phyloP scores from a whole-genome alignment of 345 rosid species.

The Cochlearia excelsa region DNA sequence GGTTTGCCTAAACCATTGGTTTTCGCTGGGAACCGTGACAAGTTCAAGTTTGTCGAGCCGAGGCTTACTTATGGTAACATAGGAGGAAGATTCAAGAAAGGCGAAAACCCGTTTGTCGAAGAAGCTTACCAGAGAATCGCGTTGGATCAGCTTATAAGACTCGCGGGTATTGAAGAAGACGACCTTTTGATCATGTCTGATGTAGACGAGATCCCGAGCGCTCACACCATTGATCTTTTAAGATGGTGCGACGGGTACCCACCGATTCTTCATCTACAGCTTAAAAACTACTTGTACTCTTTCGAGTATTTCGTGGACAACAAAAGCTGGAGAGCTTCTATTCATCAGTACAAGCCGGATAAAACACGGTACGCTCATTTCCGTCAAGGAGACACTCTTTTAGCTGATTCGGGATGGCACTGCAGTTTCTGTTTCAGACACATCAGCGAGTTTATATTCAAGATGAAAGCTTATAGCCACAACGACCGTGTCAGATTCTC shows the following conservation, averaged over 20 bases:
- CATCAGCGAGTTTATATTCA: slow-evolving; percentile 72
- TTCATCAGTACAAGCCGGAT: slow-evolving; percentile 59
- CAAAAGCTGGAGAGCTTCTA: slow-evolving; percentile 94
- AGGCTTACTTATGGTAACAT: slow-evolving; percentile 78
- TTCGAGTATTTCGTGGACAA: slow-evolving; percentile 63
- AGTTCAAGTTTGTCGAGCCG: slow-evolving; percentile 64
- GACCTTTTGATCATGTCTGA: slow-evolving; percentile 96
- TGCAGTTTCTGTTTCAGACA: slow-evolving; percentile 92
- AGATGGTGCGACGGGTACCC: slow-evolving; percentile 92
- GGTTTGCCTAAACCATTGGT: slow-evolving; percentile 63
- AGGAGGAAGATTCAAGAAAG: slow-evolving; percentile 77
- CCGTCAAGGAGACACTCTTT: slow-evolving; percentile 63
- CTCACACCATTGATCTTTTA: slow-evolving; percentile 77
- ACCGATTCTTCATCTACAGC: slow-evolving; percentile 78
- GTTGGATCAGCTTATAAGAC: slow-evolving; percentile 72
- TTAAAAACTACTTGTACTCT: slow-evolving; percentile 79
- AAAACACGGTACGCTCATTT: slow-evolving; percentile 79
- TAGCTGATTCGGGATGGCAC: slow-evolving; percentile 93
- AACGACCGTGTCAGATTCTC: slow-evolving; percentile 79
- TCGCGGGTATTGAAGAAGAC: slow-evolving; percentile 84
- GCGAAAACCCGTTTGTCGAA: slow-evolving; percentile 88
- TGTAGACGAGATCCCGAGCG: slow-evolving; percentile 94
- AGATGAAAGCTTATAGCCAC: slow-evolving; percentile 98
- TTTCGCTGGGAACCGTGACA: slow-evolving; percentile 52
- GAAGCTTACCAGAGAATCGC: slow-evolving; percentile 93